Percentiles rank a stretch among this genome's conserved stretches.
Conservation (phyloP, 2,329 filamentous ascomycete genomes). For the Arthrobotrys musiformis region DNA sequence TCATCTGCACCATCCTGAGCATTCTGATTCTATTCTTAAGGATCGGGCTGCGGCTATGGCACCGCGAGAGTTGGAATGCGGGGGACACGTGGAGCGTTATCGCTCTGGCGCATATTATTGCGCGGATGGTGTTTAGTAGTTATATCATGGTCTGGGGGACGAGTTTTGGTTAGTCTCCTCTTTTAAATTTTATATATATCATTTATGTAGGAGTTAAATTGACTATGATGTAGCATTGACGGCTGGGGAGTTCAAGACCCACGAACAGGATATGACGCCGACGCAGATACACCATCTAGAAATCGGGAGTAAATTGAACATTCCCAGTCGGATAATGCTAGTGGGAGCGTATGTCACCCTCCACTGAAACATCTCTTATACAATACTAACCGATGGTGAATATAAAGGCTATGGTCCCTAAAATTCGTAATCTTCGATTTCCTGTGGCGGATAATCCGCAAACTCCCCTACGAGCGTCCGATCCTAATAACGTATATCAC, state of each 20-base stretch:
- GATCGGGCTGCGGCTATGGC: conserved; percentile 21
- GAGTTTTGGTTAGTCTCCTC: conserved; percentile 11
- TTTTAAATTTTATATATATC: neutral
- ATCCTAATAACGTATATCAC: conserved; percentile 23
- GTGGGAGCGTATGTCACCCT: conserved; percentile 14
- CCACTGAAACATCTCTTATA: neutral
- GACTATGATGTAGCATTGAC: conserved; percentile 23
- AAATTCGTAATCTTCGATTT: conserved; percentile 53
- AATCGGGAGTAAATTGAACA: conserved; percentile 26
- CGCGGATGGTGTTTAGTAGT: conserved; percentile 15
- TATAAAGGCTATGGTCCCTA: conserved; percentile 26
- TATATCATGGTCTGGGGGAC: conserved; percentile 30
- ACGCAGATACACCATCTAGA: neutral
- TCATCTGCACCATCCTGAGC: conserved; percentile 15
- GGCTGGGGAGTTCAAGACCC: neutral
- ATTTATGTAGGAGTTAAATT: no score
- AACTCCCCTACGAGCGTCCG: conserved; percentile 40
- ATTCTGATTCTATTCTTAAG: conserved; percentile 8
- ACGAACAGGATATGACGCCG: neutral
- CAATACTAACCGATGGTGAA: neutral
- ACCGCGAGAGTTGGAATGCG: conserved; percentile 45
- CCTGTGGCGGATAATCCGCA: conserved; percentile 46
- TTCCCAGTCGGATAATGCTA: conserved; percentile 22
- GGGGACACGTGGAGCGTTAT: conserved; percentile 44
- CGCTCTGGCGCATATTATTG: conserved; percentile 6